phyloP scores from a whole-genome alignment of 805 yeast genomes.

The Torulaspora microellipsoides region DNA sequence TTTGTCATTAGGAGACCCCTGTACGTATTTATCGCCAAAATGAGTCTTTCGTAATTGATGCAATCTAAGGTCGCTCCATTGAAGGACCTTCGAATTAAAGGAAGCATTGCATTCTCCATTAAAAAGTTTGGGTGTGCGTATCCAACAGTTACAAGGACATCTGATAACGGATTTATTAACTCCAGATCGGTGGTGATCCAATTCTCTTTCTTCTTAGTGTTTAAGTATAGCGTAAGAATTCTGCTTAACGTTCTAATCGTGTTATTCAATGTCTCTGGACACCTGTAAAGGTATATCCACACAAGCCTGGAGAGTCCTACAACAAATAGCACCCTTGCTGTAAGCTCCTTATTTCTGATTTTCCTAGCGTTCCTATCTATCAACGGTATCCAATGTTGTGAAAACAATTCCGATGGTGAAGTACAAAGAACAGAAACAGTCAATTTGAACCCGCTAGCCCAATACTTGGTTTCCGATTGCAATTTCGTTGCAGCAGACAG shows the following conservation, averaged over 20 bases:
- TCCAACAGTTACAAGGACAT: constrained; percentile 72
- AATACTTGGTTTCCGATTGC: constrained; percentile 43
- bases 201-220: constrained; percentile 57
- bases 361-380: constrained; percentile 59
- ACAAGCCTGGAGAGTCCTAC: constrained; percentile 66
- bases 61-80: constrained; percentile 57
- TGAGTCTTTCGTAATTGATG: constrained; percentile 62
- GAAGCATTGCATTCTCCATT: constrained; percentile 71
- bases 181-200: constrained; percentile 69
- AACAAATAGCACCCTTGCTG: constrained; percentile 51
- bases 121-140: constrained; percentile 73
- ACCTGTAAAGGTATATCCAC: constrained; percentile 87
- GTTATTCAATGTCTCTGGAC: constrained; percentile 83
- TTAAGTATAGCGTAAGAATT: constrained; percentile 53
- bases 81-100: constrained; percentile 58
- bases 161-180: constrained; percentile 62
- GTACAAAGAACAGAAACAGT: constrained; percentile 74
- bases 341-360: constrained; percentile 57
- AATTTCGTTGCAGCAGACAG: constrained; percentile 46
- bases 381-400: constrained; percentile 63
- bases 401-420: constrained; percentile 71
- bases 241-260: constrained; percentile 74
- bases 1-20: constrained; percentile 64
- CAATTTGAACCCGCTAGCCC: constrained; percentile 65
- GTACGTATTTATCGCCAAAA: constrained; percentile 67